These are phyloP conservation scores for Pseudocercospora pini-densiflorae DNA, from an alignment of 2,329 filamentous ascomycete genomes.

Conservation along the genomic window DNA sequence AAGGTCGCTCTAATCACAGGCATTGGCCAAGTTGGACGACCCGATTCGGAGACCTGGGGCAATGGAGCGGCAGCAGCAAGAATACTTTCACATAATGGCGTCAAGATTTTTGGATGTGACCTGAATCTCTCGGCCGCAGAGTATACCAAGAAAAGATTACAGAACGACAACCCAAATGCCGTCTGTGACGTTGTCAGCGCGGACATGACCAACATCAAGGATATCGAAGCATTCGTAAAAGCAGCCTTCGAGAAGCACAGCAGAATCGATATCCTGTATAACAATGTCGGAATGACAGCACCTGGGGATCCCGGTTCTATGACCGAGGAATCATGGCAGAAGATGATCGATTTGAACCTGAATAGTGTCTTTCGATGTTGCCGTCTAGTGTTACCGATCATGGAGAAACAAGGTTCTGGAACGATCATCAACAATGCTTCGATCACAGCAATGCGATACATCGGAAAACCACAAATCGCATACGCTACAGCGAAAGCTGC, in stretches of 20 bases:
- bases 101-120: constrained; percentile 50
- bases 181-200: constrained; percentile 42
- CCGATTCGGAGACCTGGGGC: constrained; percentile 50
- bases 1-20: constrained; percentile 55
- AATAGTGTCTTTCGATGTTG: constrained; percentile 59
- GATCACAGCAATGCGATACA: constrained; percentile 58
- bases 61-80: constrained; percentile 58
- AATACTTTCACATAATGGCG: constrained; percentile 54
- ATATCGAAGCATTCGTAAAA: constrained; percentile 53
- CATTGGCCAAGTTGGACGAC: constrained; percentile 47
- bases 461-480: constrained; percentile 57
- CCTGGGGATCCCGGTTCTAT: constrained; percentile 54
- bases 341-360: constrained; percentile 60
- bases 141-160: constrained; percentile 39
- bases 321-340: constrained; percentile 55
- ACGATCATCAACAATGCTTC: constrained; percentile 53
- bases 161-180: constrained; percentile 44
- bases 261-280: constrained; percentile 55
- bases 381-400: constrained; percentile 58
- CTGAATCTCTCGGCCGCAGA: constrained; percentile 33
- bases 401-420: constrained; percentile 53
- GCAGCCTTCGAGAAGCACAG: constrained; percentile 48
- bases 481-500: constrained; percentile 46
- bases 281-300: constrained; percentile 53
- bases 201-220: constrained; percentile 54